A percentile compares a stretch with the other conserved stretches of the same genome.
Evolutionary conservation across 495 filamentous ascomycete species (phyloP).

Genomic region (Sporormia fimetaria): DNA sequence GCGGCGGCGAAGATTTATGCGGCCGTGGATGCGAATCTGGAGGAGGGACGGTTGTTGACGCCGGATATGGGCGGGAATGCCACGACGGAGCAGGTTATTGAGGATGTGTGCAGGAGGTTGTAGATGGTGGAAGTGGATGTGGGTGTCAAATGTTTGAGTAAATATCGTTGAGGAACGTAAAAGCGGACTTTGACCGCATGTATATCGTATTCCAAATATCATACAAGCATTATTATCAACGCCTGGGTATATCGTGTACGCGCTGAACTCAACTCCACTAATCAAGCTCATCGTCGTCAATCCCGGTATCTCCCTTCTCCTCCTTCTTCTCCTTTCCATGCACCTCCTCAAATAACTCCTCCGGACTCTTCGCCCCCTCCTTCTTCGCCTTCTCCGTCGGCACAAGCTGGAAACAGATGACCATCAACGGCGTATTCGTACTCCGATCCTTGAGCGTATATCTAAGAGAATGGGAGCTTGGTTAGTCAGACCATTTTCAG

Average conservation of each 20-base stretch:
- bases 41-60: slow-evolving; percentile 68
- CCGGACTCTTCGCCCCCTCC: slow-evolving; percentile 26
- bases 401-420: slow-evolving; percentile 66
- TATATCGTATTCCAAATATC: too few species aligned
- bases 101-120: slow-evolving; percentile 78
- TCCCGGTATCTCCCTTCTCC: background rate
- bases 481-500: slow-evolving; percentile 20
- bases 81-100: slow-evolving; percentile 75
- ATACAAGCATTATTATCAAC: too few species aligned
- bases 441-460: slow-evolving; percentile 73
- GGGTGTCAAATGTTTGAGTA: background rate
- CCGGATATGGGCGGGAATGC: slow-evolving; percentile 89
- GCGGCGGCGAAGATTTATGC: slow-evolving; percentile 82
- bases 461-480: slow-evolving; percentile 58
- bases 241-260: too few species aligned
- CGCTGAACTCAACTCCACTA: too few species aligned
- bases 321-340: slow-evolving; percentile 5
- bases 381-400: slow-evolving; percentile 50
- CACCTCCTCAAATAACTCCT: slow-evolving; percentile 14
- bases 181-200: too few species aligned
- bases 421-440: slow-evolving; percentile 61
- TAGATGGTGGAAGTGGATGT: slow-evolving; percentile 43
- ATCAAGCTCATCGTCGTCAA: slow-evolving; percentile 22
- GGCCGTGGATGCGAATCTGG: slow-evolving; percentile 84
- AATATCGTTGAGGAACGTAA: too few species aligned